A percentile compares a stretch with the other conserved stretches of the same genome.
Evolutionary conservation across 2,329 filamentous ascomycete species (phyloP).

Genomic region (Colletotrichum theobromicola): DNA sequence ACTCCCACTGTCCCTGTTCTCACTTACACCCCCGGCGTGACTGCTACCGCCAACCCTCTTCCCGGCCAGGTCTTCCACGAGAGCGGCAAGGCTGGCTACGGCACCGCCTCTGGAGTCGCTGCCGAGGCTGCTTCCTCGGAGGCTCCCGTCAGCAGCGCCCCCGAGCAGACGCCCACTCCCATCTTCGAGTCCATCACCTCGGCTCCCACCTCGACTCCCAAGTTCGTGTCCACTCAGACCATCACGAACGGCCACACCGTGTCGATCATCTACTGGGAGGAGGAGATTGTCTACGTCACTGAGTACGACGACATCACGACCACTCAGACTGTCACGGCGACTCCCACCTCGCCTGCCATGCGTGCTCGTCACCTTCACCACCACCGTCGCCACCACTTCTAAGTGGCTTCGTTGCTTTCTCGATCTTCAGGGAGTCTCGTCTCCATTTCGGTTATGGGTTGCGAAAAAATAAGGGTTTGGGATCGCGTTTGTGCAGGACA

Average conservation of each 20-base stretch:
- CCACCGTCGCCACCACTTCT: conserved; percentile 38
- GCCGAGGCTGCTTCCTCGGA: background rate
- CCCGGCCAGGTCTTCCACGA: conserved; percentile 51
- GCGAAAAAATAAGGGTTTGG: background rate
- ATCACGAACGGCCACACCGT: conserved; percentile 55
- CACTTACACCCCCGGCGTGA: conserved; percentile 41
- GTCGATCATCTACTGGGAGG: conserved; percentile 62
- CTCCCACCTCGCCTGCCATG: conserved; percentile 26
- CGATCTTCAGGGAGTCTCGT: background rate
- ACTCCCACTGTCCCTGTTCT: conserved; percentile 31
- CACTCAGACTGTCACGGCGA: conserved; percentile 42
- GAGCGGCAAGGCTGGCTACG: conserved; percentile 21
- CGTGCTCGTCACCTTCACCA: conserved; percentile 40
- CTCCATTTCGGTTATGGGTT: conserved; percentile 1
- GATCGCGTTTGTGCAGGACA: background rate
- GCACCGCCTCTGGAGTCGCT: background rate
- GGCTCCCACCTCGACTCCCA: background rate
- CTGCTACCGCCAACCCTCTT: conserved; percentile 36
- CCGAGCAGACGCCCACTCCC: conserved; percentile 26
- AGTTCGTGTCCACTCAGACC: conserved; percentile 56
- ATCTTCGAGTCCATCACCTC: conserved; percentile 32
- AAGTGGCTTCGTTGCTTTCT: background rate
- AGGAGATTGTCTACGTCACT: conserved; percentile 60
- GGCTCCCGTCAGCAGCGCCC: conserved; percentile 22
- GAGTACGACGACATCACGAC: conserved; percentile 44